Conservation (phyloP, 2,329 filamentous ascomycete species). For the Aspergillus fijiensis region DNA sequence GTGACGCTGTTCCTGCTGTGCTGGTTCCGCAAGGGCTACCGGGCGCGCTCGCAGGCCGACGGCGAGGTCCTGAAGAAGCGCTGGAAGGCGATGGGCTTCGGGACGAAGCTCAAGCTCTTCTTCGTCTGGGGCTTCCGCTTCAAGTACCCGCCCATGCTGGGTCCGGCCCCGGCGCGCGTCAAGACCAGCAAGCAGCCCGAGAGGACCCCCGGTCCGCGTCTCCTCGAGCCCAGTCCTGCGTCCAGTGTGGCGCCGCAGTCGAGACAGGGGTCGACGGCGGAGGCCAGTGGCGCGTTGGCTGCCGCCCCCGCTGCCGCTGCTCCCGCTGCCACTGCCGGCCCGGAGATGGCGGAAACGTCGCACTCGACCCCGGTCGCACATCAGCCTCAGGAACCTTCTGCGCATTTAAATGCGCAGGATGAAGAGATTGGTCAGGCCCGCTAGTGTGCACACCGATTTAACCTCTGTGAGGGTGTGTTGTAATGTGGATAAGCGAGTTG, state of each 20-base stretch:
- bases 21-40: conserved; percentile 30
- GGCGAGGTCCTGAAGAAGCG: conserved; percentile 25
- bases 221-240: conserved; percentile 4
- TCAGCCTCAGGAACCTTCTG: background rate
- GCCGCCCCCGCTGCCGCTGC: background rate
- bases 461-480: too few species aligned
- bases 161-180: conserved; percentile 26
- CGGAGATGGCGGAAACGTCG: conserved; percentile 1
- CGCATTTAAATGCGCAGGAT: background rate
- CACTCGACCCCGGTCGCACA: background rate
- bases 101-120: conserved; percentile 28
- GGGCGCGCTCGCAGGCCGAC: conserved; percentile 28
- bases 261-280: background rate
- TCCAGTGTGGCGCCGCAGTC: conserved; percentile 6
- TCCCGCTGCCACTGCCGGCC: background rate
- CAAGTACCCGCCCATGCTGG: conserved; percentile 29
- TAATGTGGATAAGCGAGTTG: too few species aligned
- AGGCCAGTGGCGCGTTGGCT: background rate
- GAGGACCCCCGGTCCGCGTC: conserved; percentile 26
- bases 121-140: conserved; percentile 32
- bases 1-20: conserved; percentile 23
- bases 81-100: conserved; percentile 27
- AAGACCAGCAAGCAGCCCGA: conserved; percentile 23
- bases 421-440: background rate
- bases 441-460: background rate